Conservation (phyloP, 805 yeast genomes). For the Candida dendrica region DNA sequence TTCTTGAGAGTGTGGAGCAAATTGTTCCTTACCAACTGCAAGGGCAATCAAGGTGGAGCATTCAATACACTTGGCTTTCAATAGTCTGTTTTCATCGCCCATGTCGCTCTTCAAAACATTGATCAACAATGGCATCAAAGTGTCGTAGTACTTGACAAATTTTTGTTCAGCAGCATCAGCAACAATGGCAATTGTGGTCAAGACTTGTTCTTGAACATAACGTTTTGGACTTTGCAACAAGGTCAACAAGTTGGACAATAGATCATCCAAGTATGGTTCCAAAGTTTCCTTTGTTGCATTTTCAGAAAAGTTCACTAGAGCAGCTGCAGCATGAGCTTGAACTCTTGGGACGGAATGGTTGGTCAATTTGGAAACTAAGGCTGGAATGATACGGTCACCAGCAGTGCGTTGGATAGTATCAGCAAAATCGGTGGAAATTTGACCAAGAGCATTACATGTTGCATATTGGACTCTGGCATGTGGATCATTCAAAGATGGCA, state of each 20-base stretch:
- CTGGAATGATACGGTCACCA: constrained; percentile 77
- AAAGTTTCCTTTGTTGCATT: constrained; percentile 80
- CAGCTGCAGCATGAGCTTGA: constrained; percentile 98
- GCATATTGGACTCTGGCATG: constrained; percentile 97
- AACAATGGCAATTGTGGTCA: constrained; percentile 92
- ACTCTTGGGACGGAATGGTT: constrained; percentile 78
- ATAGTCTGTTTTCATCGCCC: constrained; percentile 68
- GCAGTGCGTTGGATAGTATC: constrained; percentile 77
- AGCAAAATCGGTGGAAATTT: constrained; percentile 94
- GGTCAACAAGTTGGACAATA: constrained; percentile 66
- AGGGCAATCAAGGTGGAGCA: constrained; percentile 90
- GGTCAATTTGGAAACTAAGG: constrained; percentile 74
- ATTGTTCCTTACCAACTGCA: constrained; percentile 92
- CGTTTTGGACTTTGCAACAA: constrained; percentile 79
- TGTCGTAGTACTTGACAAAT: constrained; percentile 87
- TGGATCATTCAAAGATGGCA: constrained; percentile 77
- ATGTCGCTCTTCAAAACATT: constrained; percentile 73
- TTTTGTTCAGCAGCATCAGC: constrained; percentile 93
- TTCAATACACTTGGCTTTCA: constrained; percentile 92
- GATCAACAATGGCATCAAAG: constrained; percentile 83
- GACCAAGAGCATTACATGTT: constrained; percentile 94
- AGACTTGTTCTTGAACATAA: constrained; percentile 94
- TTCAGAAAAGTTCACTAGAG: constrained; percentile 90
- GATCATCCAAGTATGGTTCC: constrained; percentile 86
- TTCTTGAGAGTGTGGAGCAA: constrained; percentile 66